Percentiles rank a stretch among this genome's conserved stretches.
These are phyloP conservation scores for Claviceps paspali DNA, from an alignment of 2,329 filamentous ascomycete genomes.

Conservation along the genomic window DNA sequence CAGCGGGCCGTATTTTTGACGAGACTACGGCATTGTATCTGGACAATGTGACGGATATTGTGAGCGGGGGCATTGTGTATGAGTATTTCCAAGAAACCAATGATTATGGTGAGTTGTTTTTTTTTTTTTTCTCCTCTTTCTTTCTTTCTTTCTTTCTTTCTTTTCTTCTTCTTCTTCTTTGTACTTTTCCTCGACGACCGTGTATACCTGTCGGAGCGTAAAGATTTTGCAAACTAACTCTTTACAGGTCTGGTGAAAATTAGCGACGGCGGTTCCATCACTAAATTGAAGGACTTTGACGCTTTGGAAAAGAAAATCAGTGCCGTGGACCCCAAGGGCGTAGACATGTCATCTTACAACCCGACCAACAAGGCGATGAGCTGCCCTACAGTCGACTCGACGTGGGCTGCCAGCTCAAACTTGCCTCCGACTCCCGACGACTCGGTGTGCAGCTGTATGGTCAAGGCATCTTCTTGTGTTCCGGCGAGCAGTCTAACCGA, in stretches of 20 bases:
- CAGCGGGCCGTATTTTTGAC: slow-evolving; percentile 59
- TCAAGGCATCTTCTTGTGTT: slow-evolving; percentile 55
- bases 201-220: no score
- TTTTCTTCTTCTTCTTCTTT: not conserved
- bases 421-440: slow-evolving; percentile 76
- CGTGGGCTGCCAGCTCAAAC: slow-evolving; percentile 49
- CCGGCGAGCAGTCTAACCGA: slow-evolving; percentile 42
- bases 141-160: no score
- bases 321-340: slow-evolving; percentile 49
- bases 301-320: slow-evolving; percentile 56
- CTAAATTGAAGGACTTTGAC: slow-evolving; percentile 58
- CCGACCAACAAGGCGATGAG: slow-evolving; percentile 56
- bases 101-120: slow-evolving; percentile 53
- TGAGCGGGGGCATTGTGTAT: slow-evolving; percentile 95
- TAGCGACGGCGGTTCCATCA: slow-evolving; percentile 35
- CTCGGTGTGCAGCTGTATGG: slow-evolving; percentile 76
- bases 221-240: not conserved
- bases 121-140: no score
- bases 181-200: not conserved
- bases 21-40: slow-evolving; percentile 75
- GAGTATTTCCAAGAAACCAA: slow-evolving; percentile 93
- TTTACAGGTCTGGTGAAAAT: slow-evolving; percentile 48
- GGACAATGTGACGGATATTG: slow-evolving; percentile 65
- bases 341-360: slow-evolving; percentile 52
- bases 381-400: slow-evolving; percentile 51